Percentiles rank a stretch among this genome's conserved stretches.
Conservation (phyloP, 2,329 filamentous ascomycete genomes). For the Pseudogymnoascus sp. region DNA sequence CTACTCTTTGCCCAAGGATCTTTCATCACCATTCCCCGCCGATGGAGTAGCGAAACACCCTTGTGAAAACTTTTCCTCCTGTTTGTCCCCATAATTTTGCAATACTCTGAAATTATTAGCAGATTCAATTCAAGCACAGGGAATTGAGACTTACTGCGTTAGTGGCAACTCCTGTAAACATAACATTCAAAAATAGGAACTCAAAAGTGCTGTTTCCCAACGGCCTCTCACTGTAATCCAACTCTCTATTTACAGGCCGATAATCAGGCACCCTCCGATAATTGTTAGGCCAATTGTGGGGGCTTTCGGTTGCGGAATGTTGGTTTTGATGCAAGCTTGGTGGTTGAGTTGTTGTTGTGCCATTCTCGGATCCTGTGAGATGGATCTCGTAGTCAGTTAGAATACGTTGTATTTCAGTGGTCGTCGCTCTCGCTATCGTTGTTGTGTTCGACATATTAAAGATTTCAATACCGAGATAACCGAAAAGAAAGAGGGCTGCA, state of each 20-base stretch:
- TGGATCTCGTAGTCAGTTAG: slow-evolving; percentile 40
- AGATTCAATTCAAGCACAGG: neutral
- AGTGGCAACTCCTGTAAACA: slow-evolving; percentile 40
- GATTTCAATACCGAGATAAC: neutral
- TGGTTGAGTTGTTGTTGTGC: neutral
- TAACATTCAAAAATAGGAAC: slow-evolving; percentile 38
- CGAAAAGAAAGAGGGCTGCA: neutral
- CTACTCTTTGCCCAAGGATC: neutral
- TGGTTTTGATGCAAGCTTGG: neutral
- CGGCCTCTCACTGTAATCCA: slow-evolving; percentile 34
- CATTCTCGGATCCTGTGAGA: slow-evolving; percentile 28
- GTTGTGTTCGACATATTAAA: neutral
- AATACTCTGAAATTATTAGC: neutral
- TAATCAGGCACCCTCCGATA: slow-evolving; percentile 39
- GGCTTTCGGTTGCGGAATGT: slow-evolving; percentile 19
- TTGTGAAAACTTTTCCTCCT: neutral
- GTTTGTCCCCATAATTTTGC: neutral
- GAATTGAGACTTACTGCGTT: slow-evolving; percentile 31
- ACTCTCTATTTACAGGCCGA: slow-evolving; percentile 35
- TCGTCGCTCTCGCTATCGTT: neutral
- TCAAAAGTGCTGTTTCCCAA: slow-evolving; percentile 36
- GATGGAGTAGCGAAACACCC: neutral
- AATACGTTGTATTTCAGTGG: neutral
- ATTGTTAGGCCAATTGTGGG: slow-evolving; percentile 37
- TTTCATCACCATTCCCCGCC: neutral